Base-by-base conservation (phyloP, 176 grass and related monocot genomes). In the Olyra latifolia region DNA sequence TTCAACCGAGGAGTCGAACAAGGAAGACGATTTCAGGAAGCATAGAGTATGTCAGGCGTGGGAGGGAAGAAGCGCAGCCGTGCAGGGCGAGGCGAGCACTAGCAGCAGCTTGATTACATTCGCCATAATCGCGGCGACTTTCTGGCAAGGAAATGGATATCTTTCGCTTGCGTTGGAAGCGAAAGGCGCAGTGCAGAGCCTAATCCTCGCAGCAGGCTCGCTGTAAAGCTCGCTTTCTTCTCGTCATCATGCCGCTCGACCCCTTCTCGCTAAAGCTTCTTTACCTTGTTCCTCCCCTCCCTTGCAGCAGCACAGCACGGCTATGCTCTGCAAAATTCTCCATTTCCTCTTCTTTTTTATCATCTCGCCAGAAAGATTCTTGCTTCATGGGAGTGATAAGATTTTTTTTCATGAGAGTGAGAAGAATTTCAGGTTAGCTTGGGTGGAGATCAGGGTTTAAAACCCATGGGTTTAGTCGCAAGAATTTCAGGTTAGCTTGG, bases 91-190 rank as follows among this genome's bases (percentile, higher is more conserved):
- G 32, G 32, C 32, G 32, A 35, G 32, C 32, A 35, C 1, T 35
- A 35, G 32, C 32, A 35, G 14, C 46, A 11, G 15, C 25, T 71
- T 55, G 32, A 4, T 53, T n/a, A 20, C 0, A 53, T n/a, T 27
- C 2, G 24, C n/a, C 8, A 10, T 16, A 16, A 48, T 55, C 15
- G 45, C 25, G 7, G 28, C 44, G 55, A 24, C 17, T 49, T 79
- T 30, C 25, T 9, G 8, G 17, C 35, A 20, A 10, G 53, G 6
- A 20, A 11, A 44, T 7, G 29, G 63, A 52, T 53, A 69, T 61
- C 23, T 43, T 10, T 88, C 11, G 76, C 81, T 69, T 75, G 76
- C 81, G 6, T 11, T 6, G 81, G 76, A 80, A 61, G 81, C 81
- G 81, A 75, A 17, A 20, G 28, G 46, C 17, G 16, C 49, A n/a